Evolutionary conservation across 176 grass and related monocot species (phyloP).

Genomic region (Dactylis glomerata): DNA sequence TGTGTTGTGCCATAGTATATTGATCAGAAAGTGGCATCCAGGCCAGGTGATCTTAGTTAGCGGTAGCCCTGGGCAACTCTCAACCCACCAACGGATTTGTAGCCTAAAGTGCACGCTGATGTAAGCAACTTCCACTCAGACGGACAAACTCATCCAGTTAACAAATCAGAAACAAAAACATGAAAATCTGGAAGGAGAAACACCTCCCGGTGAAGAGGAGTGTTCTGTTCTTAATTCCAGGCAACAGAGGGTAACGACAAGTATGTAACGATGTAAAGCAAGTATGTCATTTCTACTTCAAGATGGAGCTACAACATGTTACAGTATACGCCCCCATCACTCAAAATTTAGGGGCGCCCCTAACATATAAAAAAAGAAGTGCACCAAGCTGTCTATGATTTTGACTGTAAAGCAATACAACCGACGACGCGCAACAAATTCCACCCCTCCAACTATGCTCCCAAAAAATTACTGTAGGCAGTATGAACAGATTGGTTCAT

Average conservation of each 20-base stretch:
- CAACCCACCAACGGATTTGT: no score
- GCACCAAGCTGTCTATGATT: background rate
- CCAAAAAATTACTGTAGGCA: slow-evolving; percentile 5
- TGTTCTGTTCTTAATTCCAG: background rate
- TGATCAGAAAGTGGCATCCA: no score
- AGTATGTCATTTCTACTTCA: background rate
- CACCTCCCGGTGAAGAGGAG: background rate
- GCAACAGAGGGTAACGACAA: background rate
- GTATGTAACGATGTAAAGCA: background rate
- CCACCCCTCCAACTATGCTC: slow-evolving; percentile 12
- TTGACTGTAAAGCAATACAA: slow-evolving; percentile 5
- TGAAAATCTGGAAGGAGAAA: background rate
- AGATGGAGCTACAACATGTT: slow-evolving; percentile 28
- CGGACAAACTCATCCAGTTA: no score
- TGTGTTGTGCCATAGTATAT: no score
- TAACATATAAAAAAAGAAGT: background rate
- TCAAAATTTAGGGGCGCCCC: slow-evolving; percentile 46
- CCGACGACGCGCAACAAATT: background rate
- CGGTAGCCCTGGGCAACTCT: no score
- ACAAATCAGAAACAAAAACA: no score
- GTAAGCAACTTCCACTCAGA: no score
- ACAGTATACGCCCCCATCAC: slow-evolving; percentile 40
- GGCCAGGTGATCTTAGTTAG: no score
- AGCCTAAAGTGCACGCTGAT: no score
- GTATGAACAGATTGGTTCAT: slow-evolving; percentile 28